A percentile compares a stretch with the other conserved stretches of the same genome.
phyloP scores from a whole-genome alignment of 441 rosid species.

The Omphalea diandra region DNA sequence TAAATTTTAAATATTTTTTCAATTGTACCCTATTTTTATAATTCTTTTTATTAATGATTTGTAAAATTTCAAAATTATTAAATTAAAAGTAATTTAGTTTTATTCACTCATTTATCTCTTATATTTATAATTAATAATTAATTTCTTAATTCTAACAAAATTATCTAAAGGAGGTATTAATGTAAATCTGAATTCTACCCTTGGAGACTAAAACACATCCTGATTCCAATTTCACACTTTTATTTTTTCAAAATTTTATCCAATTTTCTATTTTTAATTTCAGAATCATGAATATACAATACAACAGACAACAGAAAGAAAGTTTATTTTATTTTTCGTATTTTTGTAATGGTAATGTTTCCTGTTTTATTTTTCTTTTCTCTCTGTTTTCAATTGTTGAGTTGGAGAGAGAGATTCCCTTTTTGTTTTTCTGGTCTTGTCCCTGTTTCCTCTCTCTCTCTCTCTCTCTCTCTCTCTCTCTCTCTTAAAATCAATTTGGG shows the following conservation, averaged over 20 bases:
- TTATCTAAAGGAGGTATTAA: background rate
- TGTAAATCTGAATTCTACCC: background rate
- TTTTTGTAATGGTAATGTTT: background rate
- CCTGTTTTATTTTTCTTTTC: background rate
- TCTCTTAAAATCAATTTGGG: conserved; percentile 15
- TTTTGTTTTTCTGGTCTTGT: conserved; percentile 1
- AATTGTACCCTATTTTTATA: too few relatives aligned
- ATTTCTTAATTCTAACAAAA: too few relatives aligned
- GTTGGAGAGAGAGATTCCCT: background rate
- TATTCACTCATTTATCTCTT: too few relatives aligned
- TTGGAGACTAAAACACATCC: background rate
- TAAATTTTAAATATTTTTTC: too few relatives aligned
- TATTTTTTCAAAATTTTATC: background rate
- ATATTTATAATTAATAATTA: too few relatives aligned
- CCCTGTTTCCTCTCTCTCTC: background rate
- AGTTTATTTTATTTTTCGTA: background rate
- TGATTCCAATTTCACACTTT: conserved; percentile 1
- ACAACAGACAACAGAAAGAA: conserved; percentile 6
- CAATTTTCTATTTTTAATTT: background rate
- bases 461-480: background rate
- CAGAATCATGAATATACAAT: background rate
- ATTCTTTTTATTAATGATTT: too few relatives aligned
- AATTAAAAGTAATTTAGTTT: too few relatives aligned
- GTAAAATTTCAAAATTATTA: too few relatives aligned
- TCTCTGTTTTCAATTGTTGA: background rate